A percentile compares a stretch with the other conserved stretches of the same genome.
Conservation (phyloP, 202 grass and related monocot genomes). For the Carex arenaria region DNA sequence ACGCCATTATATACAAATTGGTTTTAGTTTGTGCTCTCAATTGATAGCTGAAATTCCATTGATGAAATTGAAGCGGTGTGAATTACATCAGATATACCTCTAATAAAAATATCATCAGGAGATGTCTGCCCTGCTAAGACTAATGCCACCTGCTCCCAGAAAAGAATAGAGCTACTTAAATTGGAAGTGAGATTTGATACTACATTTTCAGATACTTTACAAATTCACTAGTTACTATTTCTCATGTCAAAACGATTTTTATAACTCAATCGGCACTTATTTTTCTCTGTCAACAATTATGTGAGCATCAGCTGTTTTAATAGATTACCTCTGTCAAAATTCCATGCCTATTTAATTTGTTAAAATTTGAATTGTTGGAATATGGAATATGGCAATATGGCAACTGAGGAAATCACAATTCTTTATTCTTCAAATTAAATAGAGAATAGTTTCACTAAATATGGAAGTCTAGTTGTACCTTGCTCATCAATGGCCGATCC, state of each 20-base stretch:
- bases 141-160: constrained; percentile 16
- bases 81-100: not conserved
- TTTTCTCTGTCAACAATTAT: not conserved
- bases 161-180: not conserved
- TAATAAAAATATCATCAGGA: not conserved
- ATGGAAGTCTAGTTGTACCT: constrained; percentile 28
- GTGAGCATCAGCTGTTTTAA: not conserved
- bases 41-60: not conserved
- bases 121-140: constrained; percentile 2
- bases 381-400: no score
- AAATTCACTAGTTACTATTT: not conserved
- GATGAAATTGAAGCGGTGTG: not conserved
- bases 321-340: not conserved
- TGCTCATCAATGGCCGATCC: constrained; percentile 73
- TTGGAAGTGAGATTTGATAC: not conserved
- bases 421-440: not conserved
- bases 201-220: not conserved
- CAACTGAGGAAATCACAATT: not conserved
- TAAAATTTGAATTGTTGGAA: no score
- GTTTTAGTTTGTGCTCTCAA: not conserved
- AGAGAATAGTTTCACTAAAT: not conserved
- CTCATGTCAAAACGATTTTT: not conserved
- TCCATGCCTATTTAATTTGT: no score
- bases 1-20: not conserved
- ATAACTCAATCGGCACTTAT: not conserved